Evolutionary conservation across 805 yeast genomes (phyloP).

Genomic region (Candida endomychidarum): DNA sequence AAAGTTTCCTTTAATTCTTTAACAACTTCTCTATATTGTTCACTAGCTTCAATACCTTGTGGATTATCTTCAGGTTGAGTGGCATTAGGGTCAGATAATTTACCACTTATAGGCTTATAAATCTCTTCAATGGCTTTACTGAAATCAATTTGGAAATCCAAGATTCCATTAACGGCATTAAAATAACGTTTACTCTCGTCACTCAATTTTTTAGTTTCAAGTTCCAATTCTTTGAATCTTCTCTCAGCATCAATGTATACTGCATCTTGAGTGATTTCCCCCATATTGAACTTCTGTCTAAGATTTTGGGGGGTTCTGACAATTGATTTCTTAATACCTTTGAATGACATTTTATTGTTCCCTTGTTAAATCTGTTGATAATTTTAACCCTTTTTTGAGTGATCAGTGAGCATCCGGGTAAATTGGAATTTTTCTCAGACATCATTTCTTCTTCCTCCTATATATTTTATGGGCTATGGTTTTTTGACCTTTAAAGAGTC

Average conservation of each 20-base stretch:
- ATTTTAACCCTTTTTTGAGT: slow-evolving; percentile 8
- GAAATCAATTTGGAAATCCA: slow-evolving; percentile 90
- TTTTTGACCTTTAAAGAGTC: too few relatives aligned
- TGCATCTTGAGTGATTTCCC: slow-evolving; percentile 59
- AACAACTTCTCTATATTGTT: slow-evolving; percentile 85
- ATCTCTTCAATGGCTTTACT: slow-evolving; percentile 95
- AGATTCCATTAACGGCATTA: slow-evolving; percentile 89
- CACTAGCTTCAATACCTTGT: slow-evolving; percentile 93
- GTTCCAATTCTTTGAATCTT: slow-evolving; percentile 88
- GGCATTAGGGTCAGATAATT: slow-evolving; percentile 85
- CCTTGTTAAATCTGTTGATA: slow-evolving; percentile 2
- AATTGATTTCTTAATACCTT: slow-evolving; percentile 79
- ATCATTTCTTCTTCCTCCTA: too few relatives aligned
- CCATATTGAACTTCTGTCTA: slow-evolving; percentile 91
- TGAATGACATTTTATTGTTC: slow-evolving; percentile 65
- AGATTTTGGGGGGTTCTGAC: slow-evolving; percentile 89
- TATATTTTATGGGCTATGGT: too few relatives aligned
- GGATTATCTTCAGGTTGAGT: slow-evolving; percentile 91
- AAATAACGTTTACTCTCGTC: slow-evolving; percentile 90
- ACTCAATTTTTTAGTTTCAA: slow-evolving; percentile 83
- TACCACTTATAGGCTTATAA: slow-evolving; percentile 93
- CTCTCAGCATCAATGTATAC: slow-evolving; percentile 96
- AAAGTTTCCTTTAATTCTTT: slow-evolving; percentile 79
- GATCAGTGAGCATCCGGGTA: slow-evolving; percentile 8
- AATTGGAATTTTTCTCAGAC: neutral